Evolutionary conservation across 2,329 filamentous ascomycete species (phyloP).

Genomic region (Sporothrix dimorphospora): DNA sequence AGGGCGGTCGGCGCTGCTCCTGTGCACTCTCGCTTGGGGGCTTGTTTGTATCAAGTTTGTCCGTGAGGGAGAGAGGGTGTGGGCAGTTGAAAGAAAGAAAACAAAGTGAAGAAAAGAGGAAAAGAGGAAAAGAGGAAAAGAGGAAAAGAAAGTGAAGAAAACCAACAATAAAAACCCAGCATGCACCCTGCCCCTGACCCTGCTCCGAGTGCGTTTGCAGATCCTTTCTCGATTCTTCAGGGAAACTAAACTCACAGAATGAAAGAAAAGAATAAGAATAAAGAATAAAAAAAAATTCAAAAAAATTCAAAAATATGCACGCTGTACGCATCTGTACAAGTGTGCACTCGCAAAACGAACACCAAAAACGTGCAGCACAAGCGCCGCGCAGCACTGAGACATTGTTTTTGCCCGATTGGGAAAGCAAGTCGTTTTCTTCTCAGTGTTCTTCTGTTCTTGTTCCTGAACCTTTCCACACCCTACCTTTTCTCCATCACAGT

Average conservation of each 20-base stretch:
- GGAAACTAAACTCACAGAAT: not conserved
- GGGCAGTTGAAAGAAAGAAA: too few species aligned
- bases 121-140: too few species aligned
- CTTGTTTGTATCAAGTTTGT: not conserved
- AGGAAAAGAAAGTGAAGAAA: too few species aligned
- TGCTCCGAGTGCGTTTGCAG: not conserved
- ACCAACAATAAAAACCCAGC: too few species aligned
- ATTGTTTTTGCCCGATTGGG: not conserved
- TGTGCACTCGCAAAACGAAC: not conserved
- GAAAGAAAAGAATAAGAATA: not conserved
- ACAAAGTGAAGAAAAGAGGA: not conserved
- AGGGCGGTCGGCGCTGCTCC: not conserved
- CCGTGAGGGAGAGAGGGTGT: too few species aligned
- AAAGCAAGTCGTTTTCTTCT: not conserved
- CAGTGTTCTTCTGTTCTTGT: not conserved
- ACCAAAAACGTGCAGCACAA: not conserved
- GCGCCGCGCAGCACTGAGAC: conserved; percentile 12
- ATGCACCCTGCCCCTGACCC: too few species aligned
- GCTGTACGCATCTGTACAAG: not conserved
- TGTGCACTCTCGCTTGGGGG: conserved; percentile 1
- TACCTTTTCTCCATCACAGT: not conserved
- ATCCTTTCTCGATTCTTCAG: not conserved
- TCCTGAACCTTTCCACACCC: not conserved
- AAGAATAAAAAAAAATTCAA: not conserved
- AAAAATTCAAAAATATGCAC: not conserved